Percentiles rank a stretch among this genome's conserved stretches.
Evolutionary conservation across 805 yeast genomes (phyloP).

Genomic region (Candida parachauliodes): DNA sequence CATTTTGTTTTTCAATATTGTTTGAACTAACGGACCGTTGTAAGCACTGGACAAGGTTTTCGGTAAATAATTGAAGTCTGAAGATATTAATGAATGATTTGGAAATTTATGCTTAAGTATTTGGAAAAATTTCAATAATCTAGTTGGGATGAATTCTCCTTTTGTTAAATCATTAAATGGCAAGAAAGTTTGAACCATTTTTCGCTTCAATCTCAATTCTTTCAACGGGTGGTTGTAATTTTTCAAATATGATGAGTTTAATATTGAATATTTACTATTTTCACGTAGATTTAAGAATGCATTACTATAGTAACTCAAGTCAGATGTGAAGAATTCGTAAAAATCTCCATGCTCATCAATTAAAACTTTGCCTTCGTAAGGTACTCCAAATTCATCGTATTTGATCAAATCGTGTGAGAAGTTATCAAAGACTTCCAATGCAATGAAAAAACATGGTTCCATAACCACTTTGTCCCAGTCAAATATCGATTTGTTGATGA

Average conservation of each 20-base stretch:
- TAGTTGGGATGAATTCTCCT: conserved; percentile 81
- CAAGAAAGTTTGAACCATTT: conserved; percentile 46
- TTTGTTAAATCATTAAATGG: conserved; percentile 69
- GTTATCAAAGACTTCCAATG: conserved; percentile 81
- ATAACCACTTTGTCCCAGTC: conserved; percentile 61
- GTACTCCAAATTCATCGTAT: conserved; percentile 68
- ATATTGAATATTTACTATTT: conserved; percentile 37
- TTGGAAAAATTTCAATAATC: conserved; percentile 61
- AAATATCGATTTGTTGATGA: conserved; percentile 72
- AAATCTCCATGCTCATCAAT: conserved; percentile 73
- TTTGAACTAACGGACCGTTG: conserved; percentile 77
- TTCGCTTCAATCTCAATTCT: conserved; percentile 41
- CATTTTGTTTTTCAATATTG: conserved; percentile 64
- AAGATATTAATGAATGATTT: conserved; percentile 65
- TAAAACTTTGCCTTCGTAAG: conserved; percentile 75
- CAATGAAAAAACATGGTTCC: conserved; percentile 74
- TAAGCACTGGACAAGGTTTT: conserved; percentile 50
- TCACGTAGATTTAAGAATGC: conserved; percentile 56
- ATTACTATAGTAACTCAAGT: conserved; percentile 53
- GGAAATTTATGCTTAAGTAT: conserved; percentile 66
- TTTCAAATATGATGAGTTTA: conserved; percentile 24
- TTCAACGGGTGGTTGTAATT: conserved; percentile 57
- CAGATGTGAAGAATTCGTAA: conserved; percentile 65
- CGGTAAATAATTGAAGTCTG: conserved; percentile 61
- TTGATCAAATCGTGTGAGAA: conserved; percentile 78